Conservation (phyloP, 768 basidiomycete genomes). For the Leccinum disarticulatum region DNA sequence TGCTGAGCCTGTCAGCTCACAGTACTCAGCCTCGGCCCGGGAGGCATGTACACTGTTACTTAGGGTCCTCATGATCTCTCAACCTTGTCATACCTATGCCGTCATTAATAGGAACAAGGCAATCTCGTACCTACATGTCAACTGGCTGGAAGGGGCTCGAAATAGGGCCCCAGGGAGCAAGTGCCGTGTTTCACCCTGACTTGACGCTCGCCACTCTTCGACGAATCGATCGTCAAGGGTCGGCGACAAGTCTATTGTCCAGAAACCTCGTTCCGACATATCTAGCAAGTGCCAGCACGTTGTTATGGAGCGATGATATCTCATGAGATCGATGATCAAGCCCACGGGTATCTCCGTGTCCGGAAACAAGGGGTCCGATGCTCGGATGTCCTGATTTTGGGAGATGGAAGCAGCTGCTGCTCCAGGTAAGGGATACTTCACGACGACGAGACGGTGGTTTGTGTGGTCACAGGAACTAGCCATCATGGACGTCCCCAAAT, state of each 20-base stretch:
- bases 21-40: neutral
- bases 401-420: neutral
- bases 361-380: neutral
- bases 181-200: neutral
- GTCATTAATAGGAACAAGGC: neutral
- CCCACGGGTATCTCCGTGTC: neutral
- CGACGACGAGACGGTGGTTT: neutral
- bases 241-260: neutral
- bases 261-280: neutral
- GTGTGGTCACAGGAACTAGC: neutral
- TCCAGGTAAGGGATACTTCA: neutral
- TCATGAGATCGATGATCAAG: neutral
- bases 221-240: neutral
- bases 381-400: neutral
- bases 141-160: neutral
- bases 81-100: neutral
- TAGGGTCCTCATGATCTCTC: neutral
- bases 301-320: neutral
- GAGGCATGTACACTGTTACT: neutral
- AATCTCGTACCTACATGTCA: neutral
- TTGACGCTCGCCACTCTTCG: neutral
- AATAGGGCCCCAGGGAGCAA: neutral
- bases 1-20: neutral
- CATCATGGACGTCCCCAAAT: neutral
- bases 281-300: neutral